Evolutionary conservation across 2,329 filamentous ascomycete genomes (phyloP), one percentile per base, ranked within the genome.

Genomic region (Neonectria sp.): DNA sequence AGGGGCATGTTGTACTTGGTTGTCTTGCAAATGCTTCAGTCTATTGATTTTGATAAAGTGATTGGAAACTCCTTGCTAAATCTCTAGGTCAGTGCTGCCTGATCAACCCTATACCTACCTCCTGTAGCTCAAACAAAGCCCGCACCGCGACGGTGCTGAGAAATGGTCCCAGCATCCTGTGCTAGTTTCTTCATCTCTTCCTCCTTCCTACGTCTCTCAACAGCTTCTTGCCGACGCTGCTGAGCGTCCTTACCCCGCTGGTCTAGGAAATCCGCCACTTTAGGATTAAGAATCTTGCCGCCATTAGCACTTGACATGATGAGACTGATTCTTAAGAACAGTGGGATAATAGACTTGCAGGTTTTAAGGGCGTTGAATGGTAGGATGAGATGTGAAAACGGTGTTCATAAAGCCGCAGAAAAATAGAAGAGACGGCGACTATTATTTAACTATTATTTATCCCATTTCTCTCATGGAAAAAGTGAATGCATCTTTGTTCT

Each of bases 231-330:
- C 24, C 60, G 52, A 29, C 60, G 51, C 12, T 27, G 52, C 29
- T 56, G 60, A 27, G 52, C 12, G 2, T 56, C 60, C 45, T 56
- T 56, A 0, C 60, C 60, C 11, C 17, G 40, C 21, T 51, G 8
- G n/a, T 40, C 43, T 12, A 63, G 9, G 6, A 29, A 21, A 21
- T 63, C 60, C 13, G 45, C 31, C 9, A 29, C 33, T 21, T 15
- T 56, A 2, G 52, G 40, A 37, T 55, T 43, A n/a, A 63, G 27
- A 49, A 63, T 63, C 43, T 63, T 63, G 13, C 60, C 60, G 12
- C 60, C 60, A 25, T 46, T 63, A 7, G 21, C 7, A 13, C 25
- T 43, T 12, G 60, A 43, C 52, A 63, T 63, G 52, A 43, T 63
- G 52, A 3, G 4, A 31, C 0, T 33, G 25, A 24, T 46, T 46